Base-by-base conservation (phyloP, 2,329 filamentous ascomycete species). In the Fusarium papillatum region DNA sequence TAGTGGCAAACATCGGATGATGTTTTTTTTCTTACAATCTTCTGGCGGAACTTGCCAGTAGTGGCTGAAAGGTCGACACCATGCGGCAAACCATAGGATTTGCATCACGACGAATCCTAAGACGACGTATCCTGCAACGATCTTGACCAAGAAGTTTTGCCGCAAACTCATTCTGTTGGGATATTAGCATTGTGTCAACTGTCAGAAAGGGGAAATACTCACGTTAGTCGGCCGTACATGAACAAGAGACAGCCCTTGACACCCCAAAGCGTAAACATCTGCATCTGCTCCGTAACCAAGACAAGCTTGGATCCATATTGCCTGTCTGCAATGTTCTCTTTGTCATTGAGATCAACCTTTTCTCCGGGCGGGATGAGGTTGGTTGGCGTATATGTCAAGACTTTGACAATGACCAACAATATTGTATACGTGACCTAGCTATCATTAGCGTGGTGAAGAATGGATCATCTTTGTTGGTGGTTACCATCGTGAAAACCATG, bases 251-350 rank as follows among this genome's bases (percentile, higher is more conserved):
- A 91, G 2, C 84, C 82, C 75, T 92, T 92, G 64, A 91, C 84
- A 0, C 83, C 82, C 87, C 88, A 92, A 19, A 89, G 87, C 0
- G 88, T 86, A 55, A 91, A 85, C 24, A 93, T 85, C 84, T 93
- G 93, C 72, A 88, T 86, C 76, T 92, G 86, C 71, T 93, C 91
- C 0, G 90, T 89, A 13, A 91, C 87, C 17, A 92, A 85, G 1
- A 92, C 90, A 81, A 91, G 86, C 83, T 93, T 93, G 61, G 89
- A 91, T 22, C 91, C 91, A 53, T 81, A 83, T 3, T 84, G 81
- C 57, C 89, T 84, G n/a, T 85, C 78, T 6, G 78, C 79, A 55
- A 86, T 85, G 29, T 83, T 84, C 3, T 83, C 76, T 6, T 34
- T 55, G 0, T 87, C 84, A 0, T 89, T 91, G 62, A 92, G 82